Evolutionary conservation across 2,329 filamentous ascomycete genomes (phyloP).

Genomic region (Colletotrichum tanaceti): DNA sequence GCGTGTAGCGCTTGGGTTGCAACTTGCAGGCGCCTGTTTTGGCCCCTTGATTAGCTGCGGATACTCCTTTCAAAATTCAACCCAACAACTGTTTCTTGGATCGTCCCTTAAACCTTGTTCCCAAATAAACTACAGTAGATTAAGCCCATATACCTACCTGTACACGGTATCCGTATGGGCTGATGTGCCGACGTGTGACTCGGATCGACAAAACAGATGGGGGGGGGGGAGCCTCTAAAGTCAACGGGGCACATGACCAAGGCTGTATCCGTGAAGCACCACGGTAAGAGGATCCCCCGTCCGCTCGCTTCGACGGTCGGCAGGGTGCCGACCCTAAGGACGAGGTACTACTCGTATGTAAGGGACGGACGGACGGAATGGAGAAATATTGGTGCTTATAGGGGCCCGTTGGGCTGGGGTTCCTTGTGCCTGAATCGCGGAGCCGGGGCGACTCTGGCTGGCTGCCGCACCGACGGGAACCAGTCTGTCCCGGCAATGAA

Average conservation of each 20-base stretch:
- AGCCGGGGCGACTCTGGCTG: constrained; percentile 8
- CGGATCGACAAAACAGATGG: not conserved
- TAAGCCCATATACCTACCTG: too few species aligned
- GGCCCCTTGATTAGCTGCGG: too few species aligned
- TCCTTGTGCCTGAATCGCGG: constrained; percentile 18
- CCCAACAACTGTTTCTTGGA: too few species aligned
- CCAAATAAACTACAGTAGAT: too few species aligned
- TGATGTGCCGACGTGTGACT: not conserved
- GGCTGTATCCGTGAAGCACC: not conserved
- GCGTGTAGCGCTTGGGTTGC: too few species aligned
- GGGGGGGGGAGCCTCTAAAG: not conserved
- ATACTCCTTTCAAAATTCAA: too few species aligned
- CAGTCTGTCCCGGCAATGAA: constrained; percentile 15
- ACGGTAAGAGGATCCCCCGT: not conserved
- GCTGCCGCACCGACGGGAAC: constrained; percentile 17
- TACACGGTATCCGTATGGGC: too few species aligned
- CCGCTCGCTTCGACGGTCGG: constrained; percentile 11
- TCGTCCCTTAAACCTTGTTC: too few species aligned
- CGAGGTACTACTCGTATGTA: too few species aligned
- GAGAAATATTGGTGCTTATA: not conserved
- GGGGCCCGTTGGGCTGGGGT: constrained; percentile 3
- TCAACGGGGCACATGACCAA: not conserved
- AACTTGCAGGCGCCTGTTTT: too few species aligned
- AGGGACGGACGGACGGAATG: not conserved
- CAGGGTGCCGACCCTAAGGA: constrained; percentile 32